A percentile compares a stretch with the other conserved stretches of the same genome.
Evolutionary conservation across 768 basidiomycete species (phyloP).

Genomic region (Podaxis mareebaensis): DNA sequence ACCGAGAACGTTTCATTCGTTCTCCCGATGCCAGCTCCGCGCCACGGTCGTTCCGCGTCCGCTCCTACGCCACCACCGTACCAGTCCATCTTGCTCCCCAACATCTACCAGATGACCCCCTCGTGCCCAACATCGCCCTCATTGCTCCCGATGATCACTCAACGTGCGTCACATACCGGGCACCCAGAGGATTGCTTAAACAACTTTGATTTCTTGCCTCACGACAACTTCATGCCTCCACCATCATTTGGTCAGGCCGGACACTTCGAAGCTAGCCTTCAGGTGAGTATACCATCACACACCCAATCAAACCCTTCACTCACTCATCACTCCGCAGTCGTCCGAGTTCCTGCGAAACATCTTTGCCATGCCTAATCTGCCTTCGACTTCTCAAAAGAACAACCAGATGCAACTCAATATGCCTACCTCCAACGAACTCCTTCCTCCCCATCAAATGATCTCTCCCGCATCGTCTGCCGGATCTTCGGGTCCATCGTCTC

Average conservation of each 20-base stretch:
- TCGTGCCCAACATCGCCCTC: slow-evolving; percentile 69
- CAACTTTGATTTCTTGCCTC: slow-evolving; percentile 58
- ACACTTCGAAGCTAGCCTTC: slow-evolving; percentile 47
- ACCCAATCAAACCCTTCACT: slow-evolving; percentile 18
- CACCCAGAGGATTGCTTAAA: slow-evolving; percentile 43
- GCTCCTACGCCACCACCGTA: slow-evolving; percentile 69
- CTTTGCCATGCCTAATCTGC: slow-evolving; percentile 35
- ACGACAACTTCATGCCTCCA: slow-evolving; percentile 38
- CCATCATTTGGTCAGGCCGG: slow-evolving; percentile 36
- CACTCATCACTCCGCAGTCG: slow-evolving; percentile 32
- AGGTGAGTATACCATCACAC: slow-evolving; percentile 31
- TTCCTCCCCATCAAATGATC: slow-evolving; percentile 44
- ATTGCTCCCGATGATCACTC: slow-evolving; percentile 57
- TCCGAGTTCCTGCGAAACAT: slow-evolving; percentile 52
- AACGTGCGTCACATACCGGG: slow-evolving; percentile 55
- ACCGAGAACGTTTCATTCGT: slow-evolving; percentile 39
- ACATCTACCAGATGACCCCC: slow-evolving; percentile 51
- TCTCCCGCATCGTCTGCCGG: slow-evolving; percentile 51
- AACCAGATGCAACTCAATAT: not conserved
- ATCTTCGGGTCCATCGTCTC: slow-evolving; percentile 53
- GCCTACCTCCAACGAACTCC: slow-evolving; percentile 22
- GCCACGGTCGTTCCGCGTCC: slow-evolving; percentile 42
- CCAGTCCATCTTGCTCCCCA: slow-evolving; percentile 71
- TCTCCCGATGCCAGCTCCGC: slow-evolving; percentile 33
- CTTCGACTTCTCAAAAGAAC: slow-evolving; percentile 13